Base-by-base conservation (phyloP, 75 land plant species). In the Picea sitchensis region DNA sequence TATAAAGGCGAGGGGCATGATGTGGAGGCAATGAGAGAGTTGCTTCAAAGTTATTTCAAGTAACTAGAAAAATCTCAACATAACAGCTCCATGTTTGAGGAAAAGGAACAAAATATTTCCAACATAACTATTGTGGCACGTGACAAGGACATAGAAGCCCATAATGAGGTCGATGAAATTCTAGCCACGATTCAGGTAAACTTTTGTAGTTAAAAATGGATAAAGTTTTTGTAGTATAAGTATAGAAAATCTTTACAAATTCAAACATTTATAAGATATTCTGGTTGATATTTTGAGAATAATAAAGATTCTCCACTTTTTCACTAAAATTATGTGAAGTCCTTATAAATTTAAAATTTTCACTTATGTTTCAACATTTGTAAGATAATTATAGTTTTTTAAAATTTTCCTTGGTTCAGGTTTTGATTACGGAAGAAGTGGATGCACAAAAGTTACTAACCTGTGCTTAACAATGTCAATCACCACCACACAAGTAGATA, bases 81-180 rank as follows among this genome's bases (percentile, higher is more conserved):
- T 11, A 95, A 90, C 54, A 95, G 98, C 61, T 82, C 76, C 23
- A 84, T 88, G 88, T 88, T 95, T 77, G 99, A 93, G 80, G 94
- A 90, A 65, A 90, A 90, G 76, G 96, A 96, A 21, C 96, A 92
- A 80, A 89, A 44, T 58, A 83, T 93, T 60, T 90, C 96, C 17
- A 96, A 98, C 63, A 26, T 74, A 59, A 96, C 98, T 26, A 88
- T 98, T 84, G 84, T 93, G 11, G 64, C 92, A 76, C 84, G 89
- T 58, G 99, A 98, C 75, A 90, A 95, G 86, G 96, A 92, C 18
- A 75, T 67, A 17, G 83, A 79, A 81, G 91, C 96, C 54, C 84
- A 88, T 82, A 78, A 72, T 38, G 83, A 89, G 77, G 94, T 90
- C 15, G 81, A 68, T 80, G 59, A 82, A 17, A 59, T 87, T 3